Conservation (phyloP, 2,329 filamentous ascomycete genomes). For the Fusarium torreyae region DNA sequence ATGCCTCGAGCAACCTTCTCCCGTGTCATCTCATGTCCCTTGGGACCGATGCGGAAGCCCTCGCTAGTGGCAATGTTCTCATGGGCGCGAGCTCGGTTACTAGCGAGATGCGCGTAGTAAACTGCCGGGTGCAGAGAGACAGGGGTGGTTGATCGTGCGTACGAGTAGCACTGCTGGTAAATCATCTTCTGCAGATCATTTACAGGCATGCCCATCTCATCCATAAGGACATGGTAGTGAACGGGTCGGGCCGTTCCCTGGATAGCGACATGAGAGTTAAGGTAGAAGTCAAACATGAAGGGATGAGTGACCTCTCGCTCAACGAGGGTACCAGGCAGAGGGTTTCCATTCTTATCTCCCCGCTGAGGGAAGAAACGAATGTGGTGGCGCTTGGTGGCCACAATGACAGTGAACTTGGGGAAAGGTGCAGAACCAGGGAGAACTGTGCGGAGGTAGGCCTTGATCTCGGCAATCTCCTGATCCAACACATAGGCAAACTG, state of each 20-base stretch:
- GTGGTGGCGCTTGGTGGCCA: constrained; percentile 95
- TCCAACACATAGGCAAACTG: constrained; percentile 86
- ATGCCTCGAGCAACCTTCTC: constrained; percentile 60
- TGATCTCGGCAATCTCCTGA: constrained; percentile 82
- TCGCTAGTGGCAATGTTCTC: constrained; percentile 67
- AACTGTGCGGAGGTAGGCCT: constrained; percentile 66
- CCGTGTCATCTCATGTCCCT: constrained; percentile 59
- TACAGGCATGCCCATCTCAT: constrained; percentile 79
- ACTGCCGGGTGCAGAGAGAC: constrained; percentile 91
- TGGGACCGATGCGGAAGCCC: constrained; percentile 61
- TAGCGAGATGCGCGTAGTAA: constrained; percentile 95
- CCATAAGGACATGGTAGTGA: constrained; percentile 90
- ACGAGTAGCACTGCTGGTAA: constrained; percentile 96
- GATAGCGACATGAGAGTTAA: constrained; percentile 78
- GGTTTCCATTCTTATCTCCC: constrained; percentile 83
- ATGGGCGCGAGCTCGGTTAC: constrained; percentile 83
- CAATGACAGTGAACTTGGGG: constrained; percentile 85
- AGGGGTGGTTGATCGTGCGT: constrained; percentile 90
- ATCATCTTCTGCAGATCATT: constrained; percentile 88
- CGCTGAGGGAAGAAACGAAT: constrained; percentile 88
- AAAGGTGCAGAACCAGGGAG: constrained; percentile 52
- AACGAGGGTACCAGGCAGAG: constrained; percentile 87
- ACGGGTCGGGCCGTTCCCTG: constrained; percentile 95
- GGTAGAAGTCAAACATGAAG: constrained; percentile 89
- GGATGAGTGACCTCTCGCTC: constrained; percentile 93